phyloP scores from a whole-genome alignment of 2,329 filamentous ascomycete genomes.

The Fusarium xyrophilum region DNA sequence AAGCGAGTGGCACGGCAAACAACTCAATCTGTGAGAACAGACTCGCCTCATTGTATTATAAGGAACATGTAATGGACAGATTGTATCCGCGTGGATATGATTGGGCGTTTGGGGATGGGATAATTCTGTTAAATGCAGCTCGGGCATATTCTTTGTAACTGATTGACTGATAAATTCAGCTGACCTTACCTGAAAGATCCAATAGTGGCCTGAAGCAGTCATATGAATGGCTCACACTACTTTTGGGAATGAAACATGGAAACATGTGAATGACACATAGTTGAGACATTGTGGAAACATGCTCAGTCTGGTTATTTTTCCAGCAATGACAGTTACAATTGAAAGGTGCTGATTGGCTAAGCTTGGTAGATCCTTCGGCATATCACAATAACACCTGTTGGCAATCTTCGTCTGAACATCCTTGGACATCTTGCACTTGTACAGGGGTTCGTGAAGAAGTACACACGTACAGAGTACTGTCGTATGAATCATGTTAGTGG shows the following conservation, averaged over 20 bases:
- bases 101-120: conserved; percentile 25
- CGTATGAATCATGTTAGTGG: neutral
- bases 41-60: conserved; percentile 21
- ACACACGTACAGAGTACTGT: no score
- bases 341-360: neutral
- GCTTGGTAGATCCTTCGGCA: neutral
- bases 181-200: neutral
- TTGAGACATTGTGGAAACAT: neutral
- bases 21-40: conserved; percentile 8
- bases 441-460: conserved; percentile 6
- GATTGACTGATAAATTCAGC: conserved; percentile 14
- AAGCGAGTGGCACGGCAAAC: conserved; percentile 1
- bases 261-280: neutral
- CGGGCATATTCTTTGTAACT: neutral
- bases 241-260: neutral
- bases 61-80: conserved; percentile 29
- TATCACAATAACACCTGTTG: neutral
- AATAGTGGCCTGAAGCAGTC: neutral
- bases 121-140: conserved; percentile 11
- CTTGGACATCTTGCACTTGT: neutral
- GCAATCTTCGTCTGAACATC: conserved; percentile 3
- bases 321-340: neutral
- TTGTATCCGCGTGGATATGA: conserved; percentile 13
- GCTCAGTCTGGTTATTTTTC: neutral
- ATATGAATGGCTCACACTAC: conserved; percentile 9